Evolutionary conservation across 331 rosid genomes (phyloP), one percentile per base, ranked within the genome.

Genomic region (Malus hybrid): DNA sequence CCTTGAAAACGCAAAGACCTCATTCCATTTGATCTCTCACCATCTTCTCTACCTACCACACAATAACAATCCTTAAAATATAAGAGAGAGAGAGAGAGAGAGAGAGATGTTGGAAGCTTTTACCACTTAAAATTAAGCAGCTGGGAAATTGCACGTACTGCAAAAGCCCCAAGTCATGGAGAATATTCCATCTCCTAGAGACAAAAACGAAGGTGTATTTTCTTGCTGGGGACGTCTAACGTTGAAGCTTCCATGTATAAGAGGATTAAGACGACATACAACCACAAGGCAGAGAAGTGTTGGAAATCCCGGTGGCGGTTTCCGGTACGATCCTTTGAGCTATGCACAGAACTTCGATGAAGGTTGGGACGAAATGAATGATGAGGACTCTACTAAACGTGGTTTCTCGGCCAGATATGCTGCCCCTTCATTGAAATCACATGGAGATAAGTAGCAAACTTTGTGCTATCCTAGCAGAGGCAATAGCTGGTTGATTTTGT

Each of bases 311-410:
- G 50, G 65, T 11, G 84, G 83, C 39, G 81, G 88, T 6, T 92
- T 87, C 66, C 69, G 80, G 33, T 93, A 88, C 74, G 97, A 90
- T 78, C 87, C 91, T 67, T 20, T 83, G 70, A 90, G 97, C 88
- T 90, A 93, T 70, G 85, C 96, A 22, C 90, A 87, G 65, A 93
- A 93, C 71, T 93, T 93, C 36, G 96, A 90, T 15, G 91, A 90
- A 1, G 96, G 97, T 19, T 80, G 75, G 56, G 73, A 75, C 28
- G 85, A 84, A 56, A 83, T 74, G 1, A 85, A 75, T 4, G 86
- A 75, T 4, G 86, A 80, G 62, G 88, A 79, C 4, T 36, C 27
- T 69, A 24, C 72, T 8, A 74, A 73, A n/a, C 90, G 81, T 11
- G 86, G 90, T 14, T 90, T 92, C 79, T 90, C 90, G 1, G 86